Base-by-base conservation (phyloP, 352 stramenopile genomes). In the Phytophthora capsici region DNA sequence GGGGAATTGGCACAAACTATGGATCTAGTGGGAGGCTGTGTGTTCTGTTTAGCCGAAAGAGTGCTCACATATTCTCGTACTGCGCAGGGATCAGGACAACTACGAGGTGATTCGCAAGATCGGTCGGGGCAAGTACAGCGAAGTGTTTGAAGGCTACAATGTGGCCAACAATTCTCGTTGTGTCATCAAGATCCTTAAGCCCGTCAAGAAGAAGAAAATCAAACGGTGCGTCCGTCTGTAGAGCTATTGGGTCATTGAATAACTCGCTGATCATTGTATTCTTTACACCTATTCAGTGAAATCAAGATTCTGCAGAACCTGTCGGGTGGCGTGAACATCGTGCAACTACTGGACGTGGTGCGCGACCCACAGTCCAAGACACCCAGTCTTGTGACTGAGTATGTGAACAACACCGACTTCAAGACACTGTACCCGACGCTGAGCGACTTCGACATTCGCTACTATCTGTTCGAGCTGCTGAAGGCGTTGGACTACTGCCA, bases 121-220 rank as follows among this genome's bases (percentile, higher is more conserved):
- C 64, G 98, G 97, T 16, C 86, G 98, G 34, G 98, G 98, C 59
- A 99, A 99, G 87, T 99, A 99, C 81, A 98, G 89, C 60, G 98
- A 99, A 69, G 97, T 99, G 49, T 98, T 99, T 64, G 91, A 98
- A 67, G 98, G 98, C n/a, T 94, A 98, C 70, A 99, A 99, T 66
- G 89, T 99, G 22, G 78, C 82, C 17, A 99, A 96, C 74, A 98
- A 98, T 66, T 93, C 87, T 32, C 98, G 98, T 65, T 99, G 97
- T 75, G 97, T 99, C n/a, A 98, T 99, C 64, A 99, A 99, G 88
- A 99, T 99, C 71, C 88, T 99, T 47, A 99, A 99, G 82, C 98
- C 98, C 13, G 97, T 99, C n/a, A 99, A 99, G 90, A 99, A 99
- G 89, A 99, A 99, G 84, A 99, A 99, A 86, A 99, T 99, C 77